phyloP scores from a whole-genome alignment of 306 rosid genomes.

The Prosopis cineraria region DNA sequence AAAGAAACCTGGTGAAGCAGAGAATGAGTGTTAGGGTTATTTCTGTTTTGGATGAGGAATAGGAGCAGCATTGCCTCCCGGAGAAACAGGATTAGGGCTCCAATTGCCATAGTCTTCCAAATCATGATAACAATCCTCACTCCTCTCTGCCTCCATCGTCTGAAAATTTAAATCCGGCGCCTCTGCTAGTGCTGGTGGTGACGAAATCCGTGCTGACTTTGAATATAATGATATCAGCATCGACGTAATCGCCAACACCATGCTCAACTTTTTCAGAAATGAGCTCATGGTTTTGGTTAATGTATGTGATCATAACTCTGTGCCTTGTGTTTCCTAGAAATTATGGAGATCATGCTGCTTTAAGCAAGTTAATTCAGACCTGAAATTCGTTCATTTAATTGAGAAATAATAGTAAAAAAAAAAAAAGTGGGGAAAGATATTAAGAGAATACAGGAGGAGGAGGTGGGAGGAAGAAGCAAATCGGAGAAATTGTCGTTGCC shows the following conservation, averaged over 20 bases:
- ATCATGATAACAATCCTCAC: background rate
- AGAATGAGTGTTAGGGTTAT: background rate
- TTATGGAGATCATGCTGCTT: background rate
- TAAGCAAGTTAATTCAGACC: background rate
- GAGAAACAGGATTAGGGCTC: slow-evolving; percentile 48
- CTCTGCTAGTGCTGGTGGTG: background rate
- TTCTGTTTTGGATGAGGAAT: slow-evolving; percentile 49
- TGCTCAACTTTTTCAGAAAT: background rate
- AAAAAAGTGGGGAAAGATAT: no score
- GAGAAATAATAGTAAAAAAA: background rate
- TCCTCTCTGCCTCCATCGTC: slow-evolving; percentile 11
- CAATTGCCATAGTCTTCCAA: slow-evolving; percentile 48
- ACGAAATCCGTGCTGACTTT: background rate
- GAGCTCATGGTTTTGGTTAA: slow-evolving; percentile 34
- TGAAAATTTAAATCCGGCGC: background rate
- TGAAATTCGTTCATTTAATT: background rate
- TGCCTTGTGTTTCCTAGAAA: background rate
- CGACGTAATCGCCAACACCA: background rate
- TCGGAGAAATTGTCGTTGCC: background rate
- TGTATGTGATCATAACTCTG: slow-evolving; percentile 13
- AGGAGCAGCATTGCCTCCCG: slow-evolving; percentile 50
- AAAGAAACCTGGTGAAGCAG: background rate
- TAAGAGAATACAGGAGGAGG: no score
- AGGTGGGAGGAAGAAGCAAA: background rate
- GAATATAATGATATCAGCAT: slow-evolving; percentile 25